Conservation (phyloP, 805 yeast genomes). For the Kockiozyma suomiensis region DNA sequence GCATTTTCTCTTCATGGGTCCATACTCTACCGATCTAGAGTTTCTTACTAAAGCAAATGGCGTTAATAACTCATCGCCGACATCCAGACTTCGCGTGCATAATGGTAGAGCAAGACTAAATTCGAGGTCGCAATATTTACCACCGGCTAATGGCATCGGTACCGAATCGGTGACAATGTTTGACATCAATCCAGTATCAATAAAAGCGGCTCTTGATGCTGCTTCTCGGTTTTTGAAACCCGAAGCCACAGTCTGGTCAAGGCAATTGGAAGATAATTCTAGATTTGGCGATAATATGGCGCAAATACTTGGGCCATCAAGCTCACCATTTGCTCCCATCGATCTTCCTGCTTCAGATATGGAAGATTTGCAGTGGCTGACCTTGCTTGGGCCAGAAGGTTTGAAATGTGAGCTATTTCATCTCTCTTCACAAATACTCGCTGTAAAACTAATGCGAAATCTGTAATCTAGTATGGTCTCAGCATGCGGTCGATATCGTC, state of each 20-base stretch:
- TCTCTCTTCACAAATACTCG: too few relatives aligned
- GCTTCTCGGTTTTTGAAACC: constrained; percentile 18
- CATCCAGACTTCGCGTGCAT: constrained; percentile 13
- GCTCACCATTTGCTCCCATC: constrained; percentile 29
- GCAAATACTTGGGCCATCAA: constrained; percentile 18
- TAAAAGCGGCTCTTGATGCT: constrained; percentile 20
- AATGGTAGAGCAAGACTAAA: constrained; percentile 31
- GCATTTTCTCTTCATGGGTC: constrained; percentile 27
- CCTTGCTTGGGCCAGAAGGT: constrained; percentile 15
- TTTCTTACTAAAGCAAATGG: constrained; percentile 16
- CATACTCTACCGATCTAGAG: constrained; percentile 25
- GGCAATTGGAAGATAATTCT: constrained; percentile 19
- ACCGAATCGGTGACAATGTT: constrained; percentile 20
- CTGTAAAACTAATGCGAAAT: not conserved
- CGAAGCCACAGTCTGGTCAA: constrained; percentile 26
- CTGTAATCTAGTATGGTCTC: constrained; percentile 20
- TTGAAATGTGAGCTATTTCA: constrained; percentile 22
- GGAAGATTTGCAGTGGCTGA: constrained; percentile 21
- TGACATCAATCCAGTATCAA: constrained; percentile 19
- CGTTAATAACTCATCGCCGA: not conserved
- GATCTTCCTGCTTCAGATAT: constrained; percentile 28
- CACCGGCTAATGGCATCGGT: not conserved
- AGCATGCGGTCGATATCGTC: constrained; percentile 27
- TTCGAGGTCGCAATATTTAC: constrained; percentile 12
- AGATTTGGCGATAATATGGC: constrained; percentile 19